Base-by-base conservation (phyloP, 495 filamentous ascomycete genomes). In the Entonaema liquescens region DNA sequence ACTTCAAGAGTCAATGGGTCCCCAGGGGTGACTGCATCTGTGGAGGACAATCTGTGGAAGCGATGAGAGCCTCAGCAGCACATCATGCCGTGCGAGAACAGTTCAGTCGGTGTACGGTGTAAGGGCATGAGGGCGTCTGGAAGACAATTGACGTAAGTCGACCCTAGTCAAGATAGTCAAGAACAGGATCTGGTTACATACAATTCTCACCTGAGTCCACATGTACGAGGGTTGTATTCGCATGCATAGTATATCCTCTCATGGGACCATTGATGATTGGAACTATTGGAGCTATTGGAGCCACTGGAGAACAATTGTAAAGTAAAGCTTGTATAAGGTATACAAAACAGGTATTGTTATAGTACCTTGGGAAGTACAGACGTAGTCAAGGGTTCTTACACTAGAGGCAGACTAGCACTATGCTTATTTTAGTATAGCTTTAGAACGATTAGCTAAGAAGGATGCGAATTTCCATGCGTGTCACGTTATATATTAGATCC, bases 401-500 rank as follows among this genome's bases (percentile, higher is more conserved):
- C n/a, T n/a, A n/a, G n/a, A n/a, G n/a, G n/a, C n/a, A n/a, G n/a
- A n/a, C n/a, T n/a, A 9, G 3, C 15, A 17, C 35, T 56, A 56
- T 28, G 17, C 29, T 56, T 19, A 33, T 3, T 33, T 31, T 35
- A 17, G 53, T 9, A 56, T 56, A 17, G 53, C 53, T 56, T 56
- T 31, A 56, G 29, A 56, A 56, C 28, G 53, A 56, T 36, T 33
- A 31, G 21, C 28, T 56, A 19, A 56, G 53, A 31, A 56, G 49
- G 25, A 53, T 29, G 49, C 12, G 25, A 53, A 29, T 31, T 56
- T 56, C 53, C 29, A 56, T 56, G 53, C 53, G 29, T 56, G 29
- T 19, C 13, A 56, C 28, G 13, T 56, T 56, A 36, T 8, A 19
- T 13, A 19, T 13, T 8, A 35, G 53, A 56, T 35, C 53, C 53